Base-by-base conservation (phyloP, 148 eudicot species). In the Cornus florida region DNA sequence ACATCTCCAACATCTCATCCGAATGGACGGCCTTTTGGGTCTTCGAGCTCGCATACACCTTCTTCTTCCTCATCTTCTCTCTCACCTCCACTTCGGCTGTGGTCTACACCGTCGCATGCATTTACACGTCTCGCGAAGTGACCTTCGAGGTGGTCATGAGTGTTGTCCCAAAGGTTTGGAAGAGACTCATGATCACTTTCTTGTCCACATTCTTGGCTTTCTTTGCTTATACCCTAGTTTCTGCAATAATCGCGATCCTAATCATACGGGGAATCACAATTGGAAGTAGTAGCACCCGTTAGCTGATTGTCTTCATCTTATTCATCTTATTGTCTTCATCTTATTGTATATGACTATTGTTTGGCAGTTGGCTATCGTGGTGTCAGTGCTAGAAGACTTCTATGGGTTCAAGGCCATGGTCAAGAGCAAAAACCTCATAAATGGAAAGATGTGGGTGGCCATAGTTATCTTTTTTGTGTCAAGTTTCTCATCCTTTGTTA, bases 291-390 rank as follows among this genome's bases (percentile, higher is more conserved):
- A 13, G 28, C 9, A 43, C 24, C 0, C 62, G 33, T 23, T 11
- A 0, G 35, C 5, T 28, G 35, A 16, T 33, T 39, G 2, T 62
- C 10, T 2, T 62, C n/a, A 20, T 43, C 6, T 0, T 79, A 17
- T 16, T 72, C n/a, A n/a, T n/a, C n/a, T n/a, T n/a, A 16, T 33
- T 39, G 2, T 62, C 10, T 2, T 62, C n/a, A 20, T 43, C 6
- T 0, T 79, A 17, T 48, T 48, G 20, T 79, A 79, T 71, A 12
- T 79, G 32, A 74, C 48, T n/a, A 33, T 65, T 10, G 20, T 79
- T 24, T 79, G 81, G 81, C 76, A 79, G 17, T 72, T 79, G 20
- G 81, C 81, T 6, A 79, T 72, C 23, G 81, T 66, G 10, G 68
- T 79, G 24, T 79, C 81, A 11, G 77, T 79, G 4, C 6, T 79